Evolutionary conservation across 768 basidiomycete genomes (phyloP).

Genomic region (Dioszegia crocea): DNA sequence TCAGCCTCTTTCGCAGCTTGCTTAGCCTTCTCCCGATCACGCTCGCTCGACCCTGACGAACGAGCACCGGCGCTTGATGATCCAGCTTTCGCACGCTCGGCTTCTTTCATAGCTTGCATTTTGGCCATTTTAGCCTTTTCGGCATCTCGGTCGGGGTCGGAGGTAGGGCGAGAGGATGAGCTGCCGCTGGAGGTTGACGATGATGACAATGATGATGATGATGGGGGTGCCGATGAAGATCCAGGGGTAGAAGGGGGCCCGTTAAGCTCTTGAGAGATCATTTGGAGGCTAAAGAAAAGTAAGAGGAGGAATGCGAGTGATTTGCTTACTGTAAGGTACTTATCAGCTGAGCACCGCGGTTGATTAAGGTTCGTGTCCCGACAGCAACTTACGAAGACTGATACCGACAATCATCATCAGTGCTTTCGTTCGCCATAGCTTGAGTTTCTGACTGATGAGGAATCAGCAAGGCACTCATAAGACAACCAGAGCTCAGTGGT

Average conservation of each 20-base stretch:
- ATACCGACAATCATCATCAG: conserved; percentile 45
- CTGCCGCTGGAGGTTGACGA: neutral
- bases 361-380: too few relatives aligned
- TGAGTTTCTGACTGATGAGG: conserved; percentile 33
- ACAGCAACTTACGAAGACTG: conserved; percentile 37
- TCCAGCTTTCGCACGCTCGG: conserved; percentile 13
- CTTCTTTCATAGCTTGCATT: conserved; percentile 27
- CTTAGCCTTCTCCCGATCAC: neutral
- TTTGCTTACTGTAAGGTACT: conserved; percentile 24
- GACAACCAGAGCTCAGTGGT: neutral
- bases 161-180: neutral
- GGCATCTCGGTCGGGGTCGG: conserved; percentile 9
- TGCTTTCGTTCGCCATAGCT: conserved; percentile 37
- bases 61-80: too few relatives aligned
- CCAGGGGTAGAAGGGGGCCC: neutral
- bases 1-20: conserved; percentile 1
- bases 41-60: neutral
- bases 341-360: conserved; percentile 1
- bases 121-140: conserved; percentile 36
- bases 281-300: conserved; percentile 35
- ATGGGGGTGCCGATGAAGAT: neutral
- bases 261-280: conserved; percentile 42
- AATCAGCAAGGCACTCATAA: neutral
- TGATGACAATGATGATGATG: neutral
- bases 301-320: conserved; percentile 33